These are phyloP conservation scores for Trichoderma sp. DNA, from an alignment of 2,329 filamentous ascomycete genomes.

Conservation along the genomic window DNA sequence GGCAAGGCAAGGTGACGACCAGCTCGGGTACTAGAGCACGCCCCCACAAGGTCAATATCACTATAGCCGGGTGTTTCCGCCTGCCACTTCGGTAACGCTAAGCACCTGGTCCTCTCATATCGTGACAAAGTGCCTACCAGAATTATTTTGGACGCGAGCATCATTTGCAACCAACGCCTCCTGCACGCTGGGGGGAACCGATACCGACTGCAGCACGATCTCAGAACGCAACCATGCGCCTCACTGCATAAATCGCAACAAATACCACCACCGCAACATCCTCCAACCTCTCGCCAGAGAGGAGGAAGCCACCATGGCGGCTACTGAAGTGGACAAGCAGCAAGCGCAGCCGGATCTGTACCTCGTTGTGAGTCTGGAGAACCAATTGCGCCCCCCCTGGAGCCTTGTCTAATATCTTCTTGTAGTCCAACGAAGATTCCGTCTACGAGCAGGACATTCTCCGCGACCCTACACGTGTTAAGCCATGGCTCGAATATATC, in stretches of 20 bases:
- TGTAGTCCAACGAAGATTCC: constrained; percentile 79
- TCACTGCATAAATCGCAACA: constrained; percentile 10
- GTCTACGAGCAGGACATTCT: constrained; percentile 96
- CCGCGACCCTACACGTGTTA: constrained; percentile 80
- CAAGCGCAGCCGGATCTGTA: constrained; percentile 52
- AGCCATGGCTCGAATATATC: constrained; percentile 94
- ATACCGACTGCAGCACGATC: neutral
- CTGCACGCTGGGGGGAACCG: neutral
- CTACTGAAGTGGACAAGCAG: constrained; percentile 33
- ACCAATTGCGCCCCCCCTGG: neutral
- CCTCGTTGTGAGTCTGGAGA: constrained; percentile 50
- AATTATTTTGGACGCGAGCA: constrained; percentile 9
- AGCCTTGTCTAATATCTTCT: constrained; percentile 36
- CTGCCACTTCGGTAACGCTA: constrained; percentile 19
- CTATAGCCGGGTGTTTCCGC: constrained; percentile 25
- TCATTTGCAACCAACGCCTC: neutral
- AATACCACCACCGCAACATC: neutral
- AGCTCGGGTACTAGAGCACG: neutral
- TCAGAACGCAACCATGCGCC: constrained; percentile 8
- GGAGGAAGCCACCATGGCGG: constrained; percentile 27
- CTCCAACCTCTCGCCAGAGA: constrained; percentile 16
- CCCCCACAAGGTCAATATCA: constrained; percentile 22
- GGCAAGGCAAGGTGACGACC: neutral
- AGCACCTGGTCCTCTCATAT: constrained; percentile 16
- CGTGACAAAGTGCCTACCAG: constrained; percentile 12